phyloP scores from a whole-genome alignment of 2,329 filamentous ascomycete species.

The Cercospora brassicicola region DNA sequence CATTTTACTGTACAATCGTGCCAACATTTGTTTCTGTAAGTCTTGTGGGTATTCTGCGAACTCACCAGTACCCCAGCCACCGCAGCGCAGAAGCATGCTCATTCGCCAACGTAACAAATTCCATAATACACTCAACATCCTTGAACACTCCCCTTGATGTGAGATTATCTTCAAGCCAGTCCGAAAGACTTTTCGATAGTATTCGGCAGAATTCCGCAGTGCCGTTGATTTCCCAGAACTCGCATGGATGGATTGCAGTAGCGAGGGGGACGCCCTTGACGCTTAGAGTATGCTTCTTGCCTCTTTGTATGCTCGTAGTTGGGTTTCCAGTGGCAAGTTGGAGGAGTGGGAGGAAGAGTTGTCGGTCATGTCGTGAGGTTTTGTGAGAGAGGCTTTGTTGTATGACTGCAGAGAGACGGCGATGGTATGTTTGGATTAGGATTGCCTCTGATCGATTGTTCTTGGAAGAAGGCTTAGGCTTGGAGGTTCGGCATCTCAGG shows the following conservation, averaged over 20 bases:
- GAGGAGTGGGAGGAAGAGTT: neutral
- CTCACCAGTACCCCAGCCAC: conserved; percentile 19
- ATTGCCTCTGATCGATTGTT: neutral
- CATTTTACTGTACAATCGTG: too few relatives aligned
- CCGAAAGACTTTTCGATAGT: conserved; percentile 11
- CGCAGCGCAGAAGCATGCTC: conserved; percentile 21
- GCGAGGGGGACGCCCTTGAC: conserved; percentile 18
- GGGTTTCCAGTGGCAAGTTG: neutral
- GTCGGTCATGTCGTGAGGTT: neutral
- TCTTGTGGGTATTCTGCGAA: too few relatives aligned
- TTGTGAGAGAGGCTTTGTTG: neutral
- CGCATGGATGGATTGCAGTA: neutral
- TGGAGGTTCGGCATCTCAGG: too few relatives aligned
- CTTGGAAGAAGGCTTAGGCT: neutral
- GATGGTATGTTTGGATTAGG: neutral
- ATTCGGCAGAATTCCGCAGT: conserved; percentile 21
- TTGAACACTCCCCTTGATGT: neutral
- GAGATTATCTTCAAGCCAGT: conserved; percentile 9
- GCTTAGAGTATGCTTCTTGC: conserved; percentile 6
- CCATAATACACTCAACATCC: conserved; percentile 11
- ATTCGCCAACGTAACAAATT: conserved; percentile 15
- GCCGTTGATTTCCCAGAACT: conserved; percentile 23
- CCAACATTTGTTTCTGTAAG: too few relatives aligned
- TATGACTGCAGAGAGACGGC: neutral
- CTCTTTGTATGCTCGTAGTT: neutral